These are phyloP conservation scores for Phycomyces nitens DNA, from an alignment of 192 early-diverging fungal species.

Conservation along the genomic window DNA sequence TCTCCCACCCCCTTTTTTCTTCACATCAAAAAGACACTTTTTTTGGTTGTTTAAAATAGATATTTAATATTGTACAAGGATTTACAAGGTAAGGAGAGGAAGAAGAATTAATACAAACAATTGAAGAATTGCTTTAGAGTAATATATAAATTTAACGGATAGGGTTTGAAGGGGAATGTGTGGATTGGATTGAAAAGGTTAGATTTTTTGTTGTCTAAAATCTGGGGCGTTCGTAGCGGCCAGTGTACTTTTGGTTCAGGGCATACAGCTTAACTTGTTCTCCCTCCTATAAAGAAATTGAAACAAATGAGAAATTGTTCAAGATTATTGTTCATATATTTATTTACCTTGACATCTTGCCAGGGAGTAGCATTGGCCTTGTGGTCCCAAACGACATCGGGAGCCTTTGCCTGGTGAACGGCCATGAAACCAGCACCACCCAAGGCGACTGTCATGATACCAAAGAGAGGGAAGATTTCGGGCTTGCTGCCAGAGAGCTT, in stretches of 20 bases:
- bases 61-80: too few relatives aligned
- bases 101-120: too few relatives aligned
- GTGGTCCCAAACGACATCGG: constrained; percentile 34
- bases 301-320: too few relatives aligned
- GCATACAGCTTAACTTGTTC: constrained; percentile 25
- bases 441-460: constrained; percentile 21
- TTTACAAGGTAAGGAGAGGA: too few relatives aligned
- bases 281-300: neutral
- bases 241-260: constrained; percentile 20
- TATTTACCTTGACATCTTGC: constrained; percentile 6
- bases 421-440: constrained; percentile 23
- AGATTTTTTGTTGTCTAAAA: too few relatives aligned
- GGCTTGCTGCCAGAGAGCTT: constrained; percentile 16
- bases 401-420: constrained; percentile 18
- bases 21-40: too few relatives aligned
- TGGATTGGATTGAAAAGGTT: too few relatives aligned
- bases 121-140: too few relatives aligned
- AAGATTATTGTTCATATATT: neutral
- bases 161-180: too few relatives aligned
- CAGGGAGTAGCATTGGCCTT: constrained; percentile 3
- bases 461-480: constrained; percentile 28
- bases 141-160: too few relatives aligned
- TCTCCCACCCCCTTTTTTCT: too few relatives aligned
- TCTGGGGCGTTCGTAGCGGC: constrained; percentile 15
- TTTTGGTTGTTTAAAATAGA: too few relatives aligned